Evolutionary conservation across 192 early-diverging fungal genomes (phyloP), one percentile per base, ranked within the genome.

Genomic region (Jimgerdemannia lactiflua): DNA sequence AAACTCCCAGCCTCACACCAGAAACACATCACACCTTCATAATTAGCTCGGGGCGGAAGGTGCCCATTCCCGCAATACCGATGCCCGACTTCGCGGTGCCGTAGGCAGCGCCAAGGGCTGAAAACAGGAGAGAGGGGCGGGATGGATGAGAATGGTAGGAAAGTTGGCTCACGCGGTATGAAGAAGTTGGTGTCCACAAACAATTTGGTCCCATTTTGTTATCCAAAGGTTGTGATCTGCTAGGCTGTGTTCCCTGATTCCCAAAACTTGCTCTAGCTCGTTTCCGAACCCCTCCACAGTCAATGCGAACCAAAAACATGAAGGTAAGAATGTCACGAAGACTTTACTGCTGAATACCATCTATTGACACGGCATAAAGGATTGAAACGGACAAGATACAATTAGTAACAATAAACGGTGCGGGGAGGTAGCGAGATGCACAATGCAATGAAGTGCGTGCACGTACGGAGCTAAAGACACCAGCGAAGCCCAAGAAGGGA

Each of bases 1-100:
- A 29, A 29, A 29, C 29, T 29, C 49, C 14, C 49, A 2, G 49
- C 9, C 0, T 68, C 67, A 68, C 7, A 19, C 67, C 67, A 68
- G 8, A 41, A 18, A 68, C 40, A 41, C 19, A 6, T 10, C 29
- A 7, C 69, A 77, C 76, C 80, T 93, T 95, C 83, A 95, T 92
- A 69, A 94, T 92, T 69, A 97, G 82, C 78, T 97, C 95, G 71
- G 95, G 95, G 54, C 93, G 92, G 71, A 95, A 85, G 29, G 92
- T 89, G 74, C 95, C 95, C 88, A 96, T 94, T 65, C 91, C 92
- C 64, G 95, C 89, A 72, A 97, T 90, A 73, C 95, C 95, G 9
- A 96, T 89, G 71, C 95, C 95, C 54, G 95, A 90, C 84, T 95
- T 96, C 76, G 95, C 94, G 42, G 95, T 97, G 64, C 95, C 95